Evolutionary conservation across 2,329 filamentous ascomycete species (phyloP).

Genomic region (Phoma sp.): DNA sequence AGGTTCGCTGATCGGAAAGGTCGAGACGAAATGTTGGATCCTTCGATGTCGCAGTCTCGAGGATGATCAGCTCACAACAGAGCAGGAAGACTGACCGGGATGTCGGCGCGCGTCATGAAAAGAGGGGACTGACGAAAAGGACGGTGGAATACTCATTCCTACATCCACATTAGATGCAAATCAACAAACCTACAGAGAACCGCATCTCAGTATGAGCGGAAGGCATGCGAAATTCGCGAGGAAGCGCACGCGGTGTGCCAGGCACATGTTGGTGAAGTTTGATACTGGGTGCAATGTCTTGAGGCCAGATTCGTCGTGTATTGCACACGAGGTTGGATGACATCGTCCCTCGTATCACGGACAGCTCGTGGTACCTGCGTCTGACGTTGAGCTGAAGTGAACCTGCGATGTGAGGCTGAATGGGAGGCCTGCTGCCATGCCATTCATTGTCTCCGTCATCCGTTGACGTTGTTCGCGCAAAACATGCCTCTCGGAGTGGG

Average conservation of each 20-base stretch:
- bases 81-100: background rate
- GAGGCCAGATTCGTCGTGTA: background rate
- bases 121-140: background rate
- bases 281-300: background rate
- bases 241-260: background rate
- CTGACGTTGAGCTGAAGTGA: slow-evolving; percentile 6
- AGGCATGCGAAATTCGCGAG: background rate
- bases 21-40: background rate
- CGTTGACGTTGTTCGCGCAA: slow-evolving; percentile 26
- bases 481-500: slow-evolving; percentile 12
- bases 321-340: slow-evolving; percentile 8
- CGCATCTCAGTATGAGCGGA: slow-evolving; percentile 2
- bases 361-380: slow-evolving; percentile 25
- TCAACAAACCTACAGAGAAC: background rate
- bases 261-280: background rate
- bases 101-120: background rate
- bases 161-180: background rate
- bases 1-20: slow-evolving; percentile 8
- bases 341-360: slow-evolving; percentile 11
- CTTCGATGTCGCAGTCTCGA: background rate
- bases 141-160: background rate
- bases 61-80: background rate
- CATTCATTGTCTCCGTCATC: slow-evolving; percentile 17
- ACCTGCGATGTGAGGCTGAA: slow-evolving; percentile 20
- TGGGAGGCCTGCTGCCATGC: slow-evolving; percentile 10